Evolutionary conservation across 768 basidiomycete species (phyloP).

Genomic region (Russula sp.): DNA sequence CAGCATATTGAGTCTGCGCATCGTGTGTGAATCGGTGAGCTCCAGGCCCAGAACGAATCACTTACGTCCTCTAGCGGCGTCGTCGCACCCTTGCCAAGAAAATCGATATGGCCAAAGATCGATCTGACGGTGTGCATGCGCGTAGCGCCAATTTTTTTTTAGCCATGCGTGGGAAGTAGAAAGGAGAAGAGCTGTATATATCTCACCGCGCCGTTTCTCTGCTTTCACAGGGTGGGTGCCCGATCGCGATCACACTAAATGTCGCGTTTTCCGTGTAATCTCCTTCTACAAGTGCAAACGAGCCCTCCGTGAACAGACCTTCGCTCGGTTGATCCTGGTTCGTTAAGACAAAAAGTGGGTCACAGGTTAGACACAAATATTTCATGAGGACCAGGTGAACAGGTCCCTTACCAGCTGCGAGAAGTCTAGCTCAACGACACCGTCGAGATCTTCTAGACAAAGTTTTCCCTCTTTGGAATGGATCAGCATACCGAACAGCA

Average conservation of each 20-base stretch:
- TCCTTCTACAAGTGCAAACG: constrained; percentile 91
- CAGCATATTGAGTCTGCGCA: constrained; percentile 45
- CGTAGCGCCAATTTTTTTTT: background rate
- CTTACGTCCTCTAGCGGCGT: constrained; percentile 86
- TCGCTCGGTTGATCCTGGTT: constrained; percentile 80
- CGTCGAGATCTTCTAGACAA: constrained; percentile 91
- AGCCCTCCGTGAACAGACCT: constrained; percentile 94
- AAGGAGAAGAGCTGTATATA: background rate
- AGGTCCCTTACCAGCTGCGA: constrained; percentile 65
- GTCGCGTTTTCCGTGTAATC: constrained; percentile 91
- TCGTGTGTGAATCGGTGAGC: background rate
- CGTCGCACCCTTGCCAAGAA: constrained; percentile 90
- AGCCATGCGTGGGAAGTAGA: background rate
- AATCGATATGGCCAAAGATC: constrained; percentile 94
- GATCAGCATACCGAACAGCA: constrained; percentile 88
- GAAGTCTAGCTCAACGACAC: constrained; percentile 81
- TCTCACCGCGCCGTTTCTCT: constrained; percentile 73
- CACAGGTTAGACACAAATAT: background rate
- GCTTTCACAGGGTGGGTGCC: constrained; percentile 94
- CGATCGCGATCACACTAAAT: constrained; percentile 86
- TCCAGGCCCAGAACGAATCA: background rate
- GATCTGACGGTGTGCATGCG: constrained; percentile 41
- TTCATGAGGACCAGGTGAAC: too few relatives aligned
- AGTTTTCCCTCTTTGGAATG: constrained; percentile 86
- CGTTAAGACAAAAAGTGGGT: background rate